A percentile compares a stretch with the other conserved stretches of the same genome.
phyloP scores from a whole-genome alignment of 306 rosid genomes.

The Quercus alba region DNA sequence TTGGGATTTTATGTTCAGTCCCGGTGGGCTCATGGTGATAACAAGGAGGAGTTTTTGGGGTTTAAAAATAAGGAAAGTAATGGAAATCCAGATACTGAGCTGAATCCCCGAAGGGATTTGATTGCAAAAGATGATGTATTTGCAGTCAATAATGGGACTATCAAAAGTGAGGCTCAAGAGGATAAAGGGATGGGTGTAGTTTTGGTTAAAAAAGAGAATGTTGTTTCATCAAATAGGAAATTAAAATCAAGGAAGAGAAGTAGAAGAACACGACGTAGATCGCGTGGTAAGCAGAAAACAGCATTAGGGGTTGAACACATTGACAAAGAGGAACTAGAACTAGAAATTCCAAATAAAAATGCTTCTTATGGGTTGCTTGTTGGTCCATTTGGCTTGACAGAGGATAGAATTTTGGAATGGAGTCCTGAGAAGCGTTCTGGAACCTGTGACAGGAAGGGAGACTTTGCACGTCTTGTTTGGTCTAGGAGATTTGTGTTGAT shows the following conservation, averaged over 20 bases:
- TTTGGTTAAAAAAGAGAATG: slow-evolving; percentile 45
- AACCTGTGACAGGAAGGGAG: slow-evolving; percentile 64
- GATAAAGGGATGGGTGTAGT: slow-evolving; percentile 37
- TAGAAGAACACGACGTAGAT: slow-evolving; percentile 33
- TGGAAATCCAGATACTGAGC: slow-evolving; percentile 31
- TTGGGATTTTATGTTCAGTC: slow-evolving; percentile 85
- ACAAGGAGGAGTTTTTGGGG: slow-evolving; percentile 50
- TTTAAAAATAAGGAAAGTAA: slow-evolving; percentile 49
- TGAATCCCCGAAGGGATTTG: slow-evolving; percentile 39
- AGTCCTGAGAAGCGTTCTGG: slow-evolving; percentile 62
- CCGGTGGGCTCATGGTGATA: slow-evolving; percentile 72
- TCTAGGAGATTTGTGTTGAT: slow-evolving; percentile 74
- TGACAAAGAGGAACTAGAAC: slow-evolving; percentile 52
- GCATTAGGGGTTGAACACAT: slow-evolving; percentile 26
- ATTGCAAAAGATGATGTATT: slow-evolving; percentile 22
- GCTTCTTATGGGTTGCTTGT: slow-evolving; percentile 75
- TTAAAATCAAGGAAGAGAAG: slow-evolving; percentile 48
- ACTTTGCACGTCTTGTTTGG: slow-evolving; percentile 68
- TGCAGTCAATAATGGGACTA: slow-evolving; percentile 33
- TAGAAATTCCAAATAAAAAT: slow-evolving; percentile 63
- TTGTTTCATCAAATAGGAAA: slow-evolving; percentile 37
- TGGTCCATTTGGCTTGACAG: slow-evolving; percentile 84
- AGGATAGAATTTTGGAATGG: slow-evolving; percentile 69
- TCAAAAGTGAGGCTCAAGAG: slow-evolving; percentile 21
- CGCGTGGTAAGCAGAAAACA: slow-evolving; percentile 47